A percentile compares a stretch with the other conserved stretches of the same genome.
These are phyloP conservation scores for Periconia sp. DNA, from an alignment of 2,329 filamentous ascomycete genomes.

Conservation along the genomic window DNA sequence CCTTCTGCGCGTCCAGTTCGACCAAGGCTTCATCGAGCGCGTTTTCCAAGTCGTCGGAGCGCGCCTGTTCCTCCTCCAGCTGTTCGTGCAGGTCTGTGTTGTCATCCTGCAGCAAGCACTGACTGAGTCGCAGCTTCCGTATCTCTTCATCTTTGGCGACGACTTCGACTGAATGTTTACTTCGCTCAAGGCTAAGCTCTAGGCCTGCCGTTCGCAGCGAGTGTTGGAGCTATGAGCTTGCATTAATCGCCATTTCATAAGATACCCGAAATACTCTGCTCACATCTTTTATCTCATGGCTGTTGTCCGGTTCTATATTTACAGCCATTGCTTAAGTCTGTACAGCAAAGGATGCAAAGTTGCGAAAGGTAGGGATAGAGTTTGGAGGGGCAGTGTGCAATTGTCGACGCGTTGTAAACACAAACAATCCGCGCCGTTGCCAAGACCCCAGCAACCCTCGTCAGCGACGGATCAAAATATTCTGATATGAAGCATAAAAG, in stretches of 20 bases:
- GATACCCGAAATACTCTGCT: constrained; percentile 14
- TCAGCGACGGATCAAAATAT: not conserved
- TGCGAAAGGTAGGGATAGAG: constrained; percentile 14
- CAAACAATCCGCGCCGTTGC: constrained; percentile 27
- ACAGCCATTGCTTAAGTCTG: constrained; percentile 32
- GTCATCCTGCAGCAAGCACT: constrained; percentile 74
- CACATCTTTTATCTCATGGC: constrained; percentile 44
- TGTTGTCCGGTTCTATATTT: constrained; percentile 30
- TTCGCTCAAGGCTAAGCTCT: constrained; percentile 73
- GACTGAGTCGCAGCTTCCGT: constrained; percentile 69
- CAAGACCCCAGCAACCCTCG: constrained; percentile 10
- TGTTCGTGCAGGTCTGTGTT: constrained; percentile 71
- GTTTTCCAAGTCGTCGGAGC: constrained; percentile 62
- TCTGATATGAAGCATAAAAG: not conserved
- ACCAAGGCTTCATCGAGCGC: constrained; percentile 56
- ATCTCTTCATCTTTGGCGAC: constrained; percentile 77
- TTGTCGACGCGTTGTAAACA: constrained; percentile 42
- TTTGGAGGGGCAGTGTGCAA: constrained; percentile 26
- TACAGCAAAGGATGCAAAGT: constrained; percentile 17
- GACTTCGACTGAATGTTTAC: constrained; percentile 68
- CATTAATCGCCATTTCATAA: too few species aligned
- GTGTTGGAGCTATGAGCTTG: constrained; percentile 54
- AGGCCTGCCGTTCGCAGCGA: constrained; percentile 61
- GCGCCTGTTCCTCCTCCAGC: constrained; percentile 65
- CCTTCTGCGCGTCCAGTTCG: constrained; percentile 56